Conservation (phyloP, 148 eudicot genomes). For the Rhododendron simsii region DNA sequence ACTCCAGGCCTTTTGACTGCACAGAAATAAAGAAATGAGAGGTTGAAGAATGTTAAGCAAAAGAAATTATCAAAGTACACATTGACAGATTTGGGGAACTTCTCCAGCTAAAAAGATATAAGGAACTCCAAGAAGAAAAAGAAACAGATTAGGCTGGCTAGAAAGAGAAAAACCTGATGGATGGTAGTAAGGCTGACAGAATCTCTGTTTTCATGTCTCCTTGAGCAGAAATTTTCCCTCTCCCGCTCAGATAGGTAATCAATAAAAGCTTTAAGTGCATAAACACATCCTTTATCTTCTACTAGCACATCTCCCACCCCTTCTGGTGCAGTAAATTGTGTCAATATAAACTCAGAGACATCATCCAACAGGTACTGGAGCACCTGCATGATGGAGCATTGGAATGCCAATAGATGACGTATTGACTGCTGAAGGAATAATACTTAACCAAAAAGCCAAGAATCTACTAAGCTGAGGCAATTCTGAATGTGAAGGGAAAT, state of each 20-base stretch:
- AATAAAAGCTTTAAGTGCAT: constrained; percentile 59
- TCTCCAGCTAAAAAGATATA: not conserved
- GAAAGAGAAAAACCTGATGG: constrained; percentile 70
- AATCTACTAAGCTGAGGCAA: not conserved
- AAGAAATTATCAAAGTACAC: not conserved
- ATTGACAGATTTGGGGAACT: not conserved
- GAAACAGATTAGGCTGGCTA: not conserved
- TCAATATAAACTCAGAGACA: constrained; percentile 65
- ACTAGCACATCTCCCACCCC: constrained; percentile 12
- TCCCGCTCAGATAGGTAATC: constrained; percentile 78
- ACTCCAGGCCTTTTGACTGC: constrained; percentile 98
- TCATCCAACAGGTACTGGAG: constrained; percentile 83
- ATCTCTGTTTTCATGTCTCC: constrained; percentile 73
- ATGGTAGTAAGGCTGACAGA: constrained; percentile 87
- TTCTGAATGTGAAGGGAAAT: not conserved
- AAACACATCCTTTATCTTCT: constrained; percentile 52
- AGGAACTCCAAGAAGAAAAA: not conserved
- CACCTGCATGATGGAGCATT: constrained; percentile 46
- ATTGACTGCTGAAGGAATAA: not conserved
- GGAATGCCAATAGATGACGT: not conserved
- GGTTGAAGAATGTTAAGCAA: constrained; percentile 11
- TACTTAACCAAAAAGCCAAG: not conserved
- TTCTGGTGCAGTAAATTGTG: constrained; percentile 35
- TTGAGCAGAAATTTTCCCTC: constrained; percentile 69
- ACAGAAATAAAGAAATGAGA: constrained; percentile 7